Percentiles rank a stretch among this genome's conserved stretches.
These are phyloP conservation scores for Xylariaceae sp. DNA, from an alignment of 2,329 filamentous ascomycete genomes.

Conservation along the genomic window DNA sequence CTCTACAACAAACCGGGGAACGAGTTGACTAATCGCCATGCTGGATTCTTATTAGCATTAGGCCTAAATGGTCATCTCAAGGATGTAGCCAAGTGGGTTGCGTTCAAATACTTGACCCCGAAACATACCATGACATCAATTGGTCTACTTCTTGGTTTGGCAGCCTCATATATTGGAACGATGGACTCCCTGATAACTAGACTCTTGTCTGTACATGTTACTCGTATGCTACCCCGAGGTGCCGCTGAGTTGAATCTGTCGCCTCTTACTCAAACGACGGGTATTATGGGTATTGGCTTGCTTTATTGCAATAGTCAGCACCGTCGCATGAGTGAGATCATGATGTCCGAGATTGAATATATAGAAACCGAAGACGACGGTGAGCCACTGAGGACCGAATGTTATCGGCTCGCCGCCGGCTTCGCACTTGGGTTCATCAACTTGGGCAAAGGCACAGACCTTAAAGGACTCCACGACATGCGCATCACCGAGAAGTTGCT, in stretches of 20 bases:
- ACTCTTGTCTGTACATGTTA: conserved; percentile 91
- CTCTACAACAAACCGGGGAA: conserved; percentile 88
- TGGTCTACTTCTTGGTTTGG: conserved; percentile 84
- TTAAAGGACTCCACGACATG: conserved; percentile 91
- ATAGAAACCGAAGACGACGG: conserved; percentile 77
- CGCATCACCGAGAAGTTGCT: conserved; percentile 84
- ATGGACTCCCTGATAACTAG: conserved; percentile 97
- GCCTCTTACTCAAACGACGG: conserved; percentile 88
- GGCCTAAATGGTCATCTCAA: conserved; percentile 95
- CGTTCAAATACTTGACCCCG: conserved; percentile 97
- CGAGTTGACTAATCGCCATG: conserved; percentile 93
- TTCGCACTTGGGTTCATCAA: conserved; percentile 95
- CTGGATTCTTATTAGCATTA: conserved; percentile 84
- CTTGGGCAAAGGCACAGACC: conserved; percentile 80
- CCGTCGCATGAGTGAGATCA: conserved; percentile 96
- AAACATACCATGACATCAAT: conserved; percentile 99
- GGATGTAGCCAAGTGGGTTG: conserved; percentile 92
- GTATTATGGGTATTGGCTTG: conserved; percentile 93
- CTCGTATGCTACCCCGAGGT: conserved; percentile 85
- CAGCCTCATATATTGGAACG: conserved; percentile 90
- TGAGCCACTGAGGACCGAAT: conserved; percentile 83
- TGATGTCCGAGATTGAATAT: conserved; percentile 95
- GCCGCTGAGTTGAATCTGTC: conserved; percentile 93
- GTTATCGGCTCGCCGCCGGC: conserved; percentile 91
- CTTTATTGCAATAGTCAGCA: conserved; percentile 95